phyloP scores from a whole-genome alignment of 441 rosid genomes.

The Pelargonium myrrhifolium region DNA sequence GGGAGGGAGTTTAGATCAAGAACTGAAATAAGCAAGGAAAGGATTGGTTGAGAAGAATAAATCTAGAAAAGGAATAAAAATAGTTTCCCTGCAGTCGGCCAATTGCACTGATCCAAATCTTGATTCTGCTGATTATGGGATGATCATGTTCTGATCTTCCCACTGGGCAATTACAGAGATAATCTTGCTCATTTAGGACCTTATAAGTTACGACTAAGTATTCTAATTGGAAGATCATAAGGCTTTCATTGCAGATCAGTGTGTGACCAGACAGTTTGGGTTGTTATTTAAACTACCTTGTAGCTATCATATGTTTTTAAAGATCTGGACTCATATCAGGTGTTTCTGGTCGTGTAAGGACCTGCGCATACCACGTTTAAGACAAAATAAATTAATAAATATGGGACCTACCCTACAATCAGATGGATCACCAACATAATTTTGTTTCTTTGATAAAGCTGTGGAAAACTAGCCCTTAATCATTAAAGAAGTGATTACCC shows the following conservation, averaged over 20 bases:
- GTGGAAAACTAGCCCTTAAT: neutral
- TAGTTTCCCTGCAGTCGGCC: neutral
- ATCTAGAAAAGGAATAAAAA: neutral
- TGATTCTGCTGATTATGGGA: neutral
- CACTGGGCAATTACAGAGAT: neutral
- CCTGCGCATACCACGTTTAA: neutral
- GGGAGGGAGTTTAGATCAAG: too few species aligned
- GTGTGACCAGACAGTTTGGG: neutral
- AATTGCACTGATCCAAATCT: neutral
- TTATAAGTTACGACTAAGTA: neutral
- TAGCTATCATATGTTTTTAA: neutral
- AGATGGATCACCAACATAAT: neutral
- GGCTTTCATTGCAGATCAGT: neutral
- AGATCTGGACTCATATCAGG: neutral
- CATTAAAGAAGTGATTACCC: neutral
- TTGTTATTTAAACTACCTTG: neutral
- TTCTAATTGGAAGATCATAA: neutral
- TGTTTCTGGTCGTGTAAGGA: neutral
- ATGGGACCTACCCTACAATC: neutral
- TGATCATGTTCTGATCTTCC: neutral
- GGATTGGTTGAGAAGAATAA: neutral
- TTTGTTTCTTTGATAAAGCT: neutral
- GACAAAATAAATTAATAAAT: neutral
- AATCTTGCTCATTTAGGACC: neutral
- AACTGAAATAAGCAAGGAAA: too few species aligned